Evolutionary conservation across 2,329 filamentous ascomycete genomes (phyloP).

Genomic region (Colletotrichum costaricense): DNA sequence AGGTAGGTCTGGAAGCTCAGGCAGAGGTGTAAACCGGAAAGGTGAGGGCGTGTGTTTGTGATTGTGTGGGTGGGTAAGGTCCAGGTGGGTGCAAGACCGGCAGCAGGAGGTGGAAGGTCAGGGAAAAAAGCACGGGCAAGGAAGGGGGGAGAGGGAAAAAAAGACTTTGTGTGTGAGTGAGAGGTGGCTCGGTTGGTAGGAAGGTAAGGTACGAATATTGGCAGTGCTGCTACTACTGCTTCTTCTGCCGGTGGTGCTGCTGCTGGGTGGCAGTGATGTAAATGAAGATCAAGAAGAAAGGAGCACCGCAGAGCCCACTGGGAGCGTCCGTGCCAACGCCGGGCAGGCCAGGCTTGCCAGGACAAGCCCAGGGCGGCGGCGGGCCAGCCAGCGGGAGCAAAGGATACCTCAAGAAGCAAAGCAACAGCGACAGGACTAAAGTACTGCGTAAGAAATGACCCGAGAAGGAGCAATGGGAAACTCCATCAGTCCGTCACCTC

Average conservation of each 20-base stretch:
- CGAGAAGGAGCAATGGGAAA: not conserved
- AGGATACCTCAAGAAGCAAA: not conserved
- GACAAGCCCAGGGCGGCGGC: not conserved
- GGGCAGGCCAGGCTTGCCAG: conserved; percentile 14
- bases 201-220: no score
- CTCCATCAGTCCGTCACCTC: not conserved
- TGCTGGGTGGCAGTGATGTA: conserved; percentile 30
- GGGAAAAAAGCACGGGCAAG: conserved; percentile 8
- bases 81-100: not conserved
- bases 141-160: conserved; percentile 9
- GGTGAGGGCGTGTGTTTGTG: conserved; percentile 11
- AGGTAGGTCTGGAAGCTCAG: conserved; percentile 16
- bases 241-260: not conserved
- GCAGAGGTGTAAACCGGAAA: conserved; percentile 24
- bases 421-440: not conserved
- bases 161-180: conserved; percentile 27
- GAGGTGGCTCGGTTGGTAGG: not conserved
- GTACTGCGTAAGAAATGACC: no score
- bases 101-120: conserved; percentile 14
- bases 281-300: conserved; percentile 36
- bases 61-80: conserved; percentile 1
- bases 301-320: conserved; percentile 31
- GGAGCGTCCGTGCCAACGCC: conserved; percentile 32
- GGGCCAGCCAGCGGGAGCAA: conserved; percentile 6
- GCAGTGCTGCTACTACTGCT: not conserved